Evolutionary conservation across 2,329 filamentous ascomycete genomes (phyloP).

Genomic region (Arthrobotrys entomopaga): DNA sequence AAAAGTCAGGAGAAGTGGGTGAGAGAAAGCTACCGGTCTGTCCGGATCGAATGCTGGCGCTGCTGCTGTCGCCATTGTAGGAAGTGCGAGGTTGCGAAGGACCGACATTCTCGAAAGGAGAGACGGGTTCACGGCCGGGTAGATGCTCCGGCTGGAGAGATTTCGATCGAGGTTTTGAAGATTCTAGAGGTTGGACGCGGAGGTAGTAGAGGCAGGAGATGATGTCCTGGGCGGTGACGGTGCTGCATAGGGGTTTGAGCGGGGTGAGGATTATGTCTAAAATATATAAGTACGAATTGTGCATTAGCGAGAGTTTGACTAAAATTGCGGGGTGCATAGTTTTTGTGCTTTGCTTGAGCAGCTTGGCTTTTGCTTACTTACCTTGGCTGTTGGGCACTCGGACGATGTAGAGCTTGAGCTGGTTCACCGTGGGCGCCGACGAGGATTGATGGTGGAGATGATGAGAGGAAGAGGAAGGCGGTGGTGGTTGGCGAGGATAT

Average conservation of each 20-base stretch:
- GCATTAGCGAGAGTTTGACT: conserved; percentile 2
- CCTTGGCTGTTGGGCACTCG: conserved; percentile 90
- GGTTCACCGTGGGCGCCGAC: conserved; percentile 72
- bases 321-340: background rate
- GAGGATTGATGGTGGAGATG: conserved; percentile 62
- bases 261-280: conserved; percentile 91
- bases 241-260: conserved; percentile 86
- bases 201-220: conserved; percentile 89
- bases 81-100: conserved; percentile 35
- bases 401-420: conserved; percentile 87
- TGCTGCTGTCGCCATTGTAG: conserved; percentile 38
- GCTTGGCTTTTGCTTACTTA: conserved; percentile 65
- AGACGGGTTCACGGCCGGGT: no score
- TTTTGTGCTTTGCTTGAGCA: background rate
- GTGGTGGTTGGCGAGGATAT: conserved; percentile 47
- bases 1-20: conserved; percentile 4
- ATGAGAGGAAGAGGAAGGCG: conserved; percentile 7
- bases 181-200: conserved; percentile 72
- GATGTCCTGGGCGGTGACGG: conserved; percentile 87
- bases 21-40: conserved; percentile 5
- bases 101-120: conserved; percentile 12
- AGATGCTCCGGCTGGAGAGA: conserved; percentile 33
- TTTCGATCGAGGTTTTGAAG: conserved; percentile 34
- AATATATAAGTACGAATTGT: conserved; percentile 11
- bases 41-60: background rate